Evolutionary conservation across 768 basidiomycete species (phyloP).

Genomic region (Plicaturopsis crispa): DNA sequence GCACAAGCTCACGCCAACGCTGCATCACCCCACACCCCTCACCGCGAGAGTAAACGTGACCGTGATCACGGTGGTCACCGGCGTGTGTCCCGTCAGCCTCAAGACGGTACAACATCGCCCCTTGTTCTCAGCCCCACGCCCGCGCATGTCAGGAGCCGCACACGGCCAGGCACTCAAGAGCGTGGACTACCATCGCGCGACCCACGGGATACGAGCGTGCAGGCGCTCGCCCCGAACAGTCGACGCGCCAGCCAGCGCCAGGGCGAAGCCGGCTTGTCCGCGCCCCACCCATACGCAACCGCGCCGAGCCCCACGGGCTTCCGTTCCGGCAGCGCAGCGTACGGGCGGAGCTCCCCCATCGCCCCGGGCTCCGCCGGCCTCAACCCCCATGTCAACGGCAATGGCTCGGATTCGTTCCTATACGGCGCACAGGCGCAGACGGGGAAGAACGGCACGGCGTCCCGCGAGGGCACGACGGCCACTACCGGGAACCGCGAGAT

Average conservation of each 20-base stretch:
- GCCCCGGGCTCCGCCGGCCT: constrained; percentile 25
- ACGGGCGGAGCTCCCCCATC: constrained; percentile 49
- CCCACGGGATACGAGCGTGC: constrained; percentile 49
- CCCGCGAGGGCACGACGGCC: constrained; percentile 46
- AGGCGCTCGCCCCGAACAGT: constrained; percentile 58
- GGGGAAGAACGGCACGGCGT: constrained; percentile 42
- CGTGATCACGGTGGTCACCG: constrained; percentile 44
- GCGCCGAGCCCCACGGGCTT: constrained; percentile 52
- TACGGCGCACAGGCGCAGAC: constrained; percentile 44
- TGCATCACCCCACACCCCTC: constrained; percentile 44
- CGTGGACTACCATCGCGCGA: constrained; percentile 43
- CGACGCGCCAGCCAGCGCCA: constrained; percentile 59
- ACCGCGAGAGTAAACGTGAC: constrained; percentile 53
- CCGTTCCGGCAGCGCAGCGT: constrained; percentile 34
- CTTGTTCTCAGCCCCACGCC: constrained; percentile 61
- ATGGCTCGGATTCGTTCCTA: constrained; percentile 60
- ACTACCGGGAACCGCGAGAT: constrained; percentile 25
- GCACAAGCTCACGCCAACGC: constrained; percentile 50
- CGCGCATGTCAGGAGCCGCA: constrained; percentile 53
- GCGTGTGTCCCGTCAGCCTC: constrained; percentile 45
- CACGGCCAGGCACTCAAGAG: constrained; percentile 36
- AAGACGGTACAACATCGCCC: constrained; percentile 49
- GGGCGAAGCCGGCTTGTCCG: constrained; percentile 34
- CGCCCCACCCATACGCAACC: constrained; percentile 68
- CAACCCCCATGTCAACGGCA: constrained; percentile 28